Evolutionary conservation across 1,139 yeast genomes (phyloP), one percentile per base, ranked within the genome.

Genomic region (Debaryomycetaceae sp.): DNA sequence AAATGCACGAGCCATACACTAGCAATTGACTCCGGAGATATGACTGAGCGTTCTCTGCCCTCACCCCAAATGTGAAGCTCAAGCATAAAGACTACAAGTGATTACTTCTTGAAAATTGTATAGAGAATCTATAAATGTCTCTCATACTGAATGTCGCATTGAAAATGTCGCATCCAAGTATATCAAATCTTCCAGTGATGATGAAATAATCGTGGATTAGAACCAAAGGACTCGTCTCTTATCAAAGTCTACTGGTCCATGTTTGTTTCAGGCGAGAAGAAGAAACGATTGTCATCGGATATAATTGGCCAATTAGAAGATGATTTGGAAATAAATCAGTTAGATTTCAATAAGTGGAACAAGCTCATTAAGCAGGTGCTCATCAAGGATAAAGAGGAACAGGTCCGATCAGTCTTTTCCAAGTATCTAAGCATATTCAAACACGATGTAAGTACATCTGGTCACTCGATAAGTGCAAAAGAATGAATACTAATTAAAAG

Each of bases 371-470:
- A 75, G 27, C 78, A 74, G 49, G 78, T 77, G 8, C 72, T 80
- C 40, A 63, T 70, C 24, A 80, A 81, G 52, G 90, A 85, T 49
- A 78, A 81, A 48, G 80, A 78, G 46, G 87, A 81, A 36, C 83
- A 82, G 46, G 81, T 83, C 9, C 66, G 88, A 39, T 66, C 70
- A 6, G 73, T 77, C 0, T 90, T 78, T 61, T 84, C 83, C 45
- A 68, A 77, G 36, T 83, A 86, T 57, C 73, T 91, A 44, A 65
- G 65, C 14, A 70, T 79, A 6, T 91, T 87, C 68, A 89, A 87
- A 45, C 76, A 72, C 50, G 80, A 74, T 51, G 72, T 60, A 59
- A 54, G 66, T 63, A 47, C 45, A 33, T 20, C 17, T 27, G 11
- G 24, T 22, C 22, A 34, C 23, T 34, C 23, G 13, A 37, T 23